These are phyloP conservation scores for Nannochloris sp. DNA, from an alignment of 139 green algal genomes.

Conservation along the genomic window DNA sequence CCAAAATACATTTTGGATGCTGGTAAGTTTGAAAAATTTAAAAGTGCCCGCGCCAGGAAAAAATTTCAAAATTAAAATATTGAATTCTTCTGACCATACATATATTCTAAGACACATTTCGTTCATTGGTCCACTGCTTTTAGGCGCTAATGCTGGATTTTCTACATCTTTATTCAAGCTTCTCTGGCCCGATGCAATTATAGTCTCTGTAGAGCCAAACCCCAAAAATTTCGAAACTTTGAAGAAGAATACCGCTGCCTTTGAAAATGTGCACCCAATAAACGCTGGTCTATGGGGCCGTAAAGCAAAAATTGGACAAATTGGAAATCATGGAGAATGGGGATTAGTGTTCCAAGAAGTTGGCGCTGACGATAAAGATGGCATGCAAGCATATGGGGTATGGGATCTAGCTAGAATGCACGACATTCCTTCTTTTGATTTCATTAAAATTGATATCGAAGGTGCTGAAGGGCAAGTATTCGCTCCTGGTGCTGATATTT, in stretches of 20 bases:
- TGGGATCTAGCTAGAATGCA: conserved; percentile 1
- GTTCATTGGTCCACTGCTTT: too few species aligned
- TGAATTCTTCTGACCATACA: too few species aligned
- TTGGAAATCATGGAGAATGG: conserved; percentile 9
- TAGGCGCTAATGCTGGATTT: conserved; percentile 20
- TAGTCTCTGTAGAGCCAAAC: conserved; percentile 18
- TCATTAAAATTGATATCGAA: conserved; percentile 20
- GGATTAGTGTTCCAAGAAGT: conserved; percentile 18
- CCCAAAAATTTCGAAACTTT: conserved; percentile 9
- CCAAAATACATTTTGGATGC: too few species aligned
- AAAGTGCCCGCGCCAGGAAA: too few species aligned
- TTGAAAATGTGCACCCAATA: conserved; percentile 2
- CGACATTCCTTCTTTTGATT: conserved; percentile 14
- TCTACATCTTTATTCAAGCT: conserved; percentile 14
- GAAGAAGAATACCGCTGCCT: conserved; percentile 6
- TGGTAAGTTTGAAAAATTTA: too few species aligned
- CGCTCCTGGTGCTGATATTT: not conserved
- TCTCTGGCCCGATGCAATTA: conserved; percentile 16
- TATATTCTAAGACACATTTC: too few species aligned
- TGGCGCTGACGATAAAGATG: not conserved
- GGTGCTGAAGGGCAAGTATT: conserved; percentile 20
- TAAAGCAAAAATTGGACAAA: not conserved
- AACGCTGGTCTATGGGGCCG: conserved; percentile 22
- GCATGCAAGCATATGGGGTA: conserved; percentile 7
- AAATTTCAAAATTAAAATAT: too few species aligned